Base-by-base conservation (phyloP, 1,284 basidiomycete genomes). In the Cutaneotrichosporon cavernicola region DNA sequence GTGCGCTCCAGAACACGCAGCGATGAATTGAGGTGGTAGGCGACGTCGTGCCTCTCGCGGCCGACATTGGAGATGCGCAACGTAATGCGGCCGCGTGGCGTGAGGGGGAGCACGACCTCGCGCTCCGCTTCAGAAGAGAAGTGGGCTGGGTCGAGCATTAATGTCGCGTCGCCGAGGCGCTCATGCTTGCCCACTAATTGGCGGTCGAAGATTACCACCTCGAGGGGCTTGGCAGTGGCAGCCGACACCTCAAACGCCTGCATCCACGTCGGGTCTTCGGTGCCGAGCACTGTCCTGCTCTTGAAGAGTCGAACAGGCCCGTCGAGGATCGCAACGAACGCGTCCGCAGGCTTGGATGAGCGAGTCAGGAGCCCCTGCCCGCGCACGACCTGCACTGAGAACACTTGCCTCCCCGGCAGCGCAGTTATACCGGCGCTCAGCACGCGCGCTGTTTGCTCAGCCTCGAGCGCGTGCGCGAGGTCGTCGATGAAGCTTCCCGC, bases 111-210 rank as follows among this genome's bases (percentile, higher is more conserved):
- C 2, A 76, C 64, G 26, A 79, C 57, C 53, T 81, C 79, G 32
- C 74, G 72, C 3, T 65, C 71, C 2, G 70, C 64, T 9, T 49
- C 46, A 5, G 70, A 70, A 11, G 63, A 61, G 63, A 77, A 78
- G 2, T 65, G 40, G 10, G 69, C 55, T 0, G 77, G 75, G 61
- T 81, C 76, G 52, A 81, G 73, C 56, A 72, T 75, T 73, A 81
- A 72, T 0, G 69, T 64, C 0, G 72, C 53, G 0, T 65, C 52
- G 8, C 80, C 80, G 34, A 81, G 73, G 10, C 65, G 43, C 34
- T 80, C 77, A 63, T 81, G 79, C 56, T 78, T 78, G 58, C 80
- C 80, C 18, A 80, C 78, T 3, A 80, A 71, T 30, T 74, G 70
- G 43, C 79, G 75, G 64, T 80, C 77, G 53, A 66, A 77, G 4